phyloP scores from a whole-genome alignment of 345 rosid genomes.

The Populus ilicifolia region DNA sequence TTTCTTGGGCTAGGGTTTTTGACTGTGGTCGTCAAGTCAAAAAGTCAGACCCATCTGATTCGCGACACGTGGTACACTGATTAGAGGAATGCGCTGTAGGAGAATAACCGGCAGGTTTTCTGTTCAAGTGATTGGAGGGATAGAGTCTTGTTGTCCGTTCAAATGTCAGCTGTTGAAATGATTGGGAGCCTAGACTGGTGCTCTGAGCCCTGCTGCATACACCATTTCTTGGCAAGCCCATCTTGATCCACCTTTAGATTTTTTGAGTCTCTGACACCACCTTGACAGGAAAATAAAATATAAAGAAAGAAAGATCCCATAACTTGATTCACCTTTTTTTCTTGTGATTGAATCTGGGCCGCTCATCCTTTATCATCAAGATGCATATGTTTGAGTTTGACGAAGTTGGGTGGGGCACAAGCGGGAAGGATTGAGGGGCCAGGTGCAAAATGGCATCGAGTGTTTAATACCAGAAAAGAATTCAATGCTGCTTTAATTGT shows the following conservation, averaged over 20 bases:
- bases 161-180: slow-evolving; percentile 61
- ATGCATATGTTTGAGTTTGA: background rate
- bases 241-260: background rate
- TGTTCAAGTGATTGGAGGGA: slow-evolving; percentile 16
- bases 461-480: background rate
- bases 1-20: slow-evolving; percentile 31
- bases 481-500: slow-evolving; percentile 3
- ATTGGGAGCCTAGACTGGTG: slow-evolving; percentile 42
- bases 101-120: slow-evolving; percentile 58
- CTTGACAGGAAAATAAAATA: too few relatives aligned
- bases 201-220: background rate
- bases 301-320: background rate
- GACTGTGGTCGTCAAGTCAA: slow-evolving; percentile 51
- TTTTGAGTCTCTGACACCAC: background rate
- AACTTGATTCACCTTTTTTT: background rate
- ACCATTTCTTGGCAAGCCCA: background rate
- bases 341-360: background rate
- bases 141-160: slow-evolving; percentile 36
- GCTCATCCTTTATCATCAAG: background rate
- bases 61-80: slow-evolving; percentile 51
- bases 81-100: slow-evolving; percentile 38
- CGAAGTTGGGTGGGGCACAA: background rate
- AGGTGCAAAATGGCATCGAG: background rate
- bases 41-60: slow-evolving; percentile 39
- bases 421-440: background rate